Evolutionary conservation across 345 rosid genomes (phyloP).

Genomic region (Dipteronia sinensis): DNA sequence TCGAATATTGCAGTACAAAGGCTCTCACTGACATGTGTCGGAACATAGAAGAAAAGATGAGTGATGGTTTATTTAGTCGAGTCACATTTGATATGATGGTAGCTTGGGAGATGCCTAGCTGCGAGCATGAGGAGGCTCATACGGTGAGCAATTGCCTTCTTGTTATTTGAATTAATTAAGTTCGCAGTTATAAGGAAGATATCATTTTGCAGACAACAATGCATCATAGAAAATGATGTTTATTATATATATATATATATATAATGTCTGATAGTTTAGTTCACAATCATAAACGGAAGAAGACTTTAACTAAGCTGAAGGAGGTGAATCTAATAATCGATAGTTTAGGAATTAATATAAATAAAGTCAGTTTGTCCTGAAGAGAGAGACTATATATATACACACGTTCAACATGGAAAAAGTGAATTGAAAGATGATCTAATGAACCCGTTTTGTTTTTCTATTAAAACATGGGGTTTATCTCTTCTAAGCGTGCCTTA

Average conservation of each 20-base stretch:
- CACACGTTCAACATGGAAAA: not conserved
- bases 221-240: not conserved
- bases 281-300: no score
- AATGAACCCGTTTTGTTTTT: not conserved
- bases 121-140: constrained; percentile 41
- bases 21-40: constrained; percentile 44
- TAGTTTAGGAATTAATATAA: no score
- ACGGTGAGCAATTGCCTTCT: constrained; percentile 23
- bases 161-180: not conserved
- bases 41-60: constrained; percentile 54
- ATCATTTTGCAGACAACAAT: not conserved
- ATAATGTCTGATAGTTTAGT: no score
- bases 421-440: not conserved
- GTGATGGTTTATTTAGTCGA: constrained; percentile 68
- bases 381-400: no score
- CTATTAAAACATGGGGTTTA: no score
- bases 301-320: no score
- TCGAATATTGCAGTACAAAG: constrained; percentile 71
- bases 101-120: constrained; percentile 79
- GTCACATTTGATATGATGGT: constrained; percentile 84
- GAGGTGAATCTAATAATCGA: no score
- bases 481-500: no score
- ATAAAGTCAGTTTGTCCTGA: no score
- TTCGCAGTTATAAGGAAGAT: not conserved
- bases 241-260: not conserved